Evolutionary conservation across 768 basidiomycete genomes (phyloP), one percentile per base, ranked within the genome.

Genomic region (Pleurotus tuber-regium): DNA sequence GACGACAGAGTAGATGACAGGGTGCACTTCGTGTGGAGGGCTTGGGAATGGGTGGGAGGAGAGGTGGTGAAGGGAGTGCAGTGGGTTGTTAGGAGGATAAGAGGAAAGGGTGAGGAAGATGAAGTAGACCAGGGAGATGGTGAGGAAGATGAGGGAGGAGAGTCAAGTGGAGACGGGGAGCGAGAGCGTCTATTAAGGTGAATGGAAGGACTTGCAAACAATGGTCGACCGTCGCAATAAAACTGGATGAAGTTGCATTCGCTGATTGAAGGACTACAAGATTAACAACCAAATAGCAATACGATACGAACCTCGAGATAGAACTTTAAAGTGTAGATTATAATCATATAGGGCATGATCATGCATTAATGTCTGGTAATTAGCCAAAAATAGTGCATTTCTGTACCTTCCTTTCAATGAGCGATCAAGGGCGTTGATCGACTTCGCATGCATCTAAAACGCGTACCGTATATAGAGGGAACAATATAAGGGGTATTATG

Each of bases 1-100:
- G 61, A 63, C 7, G 89, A 89, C 51, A 71, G 84, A n/a, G 77
- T 90, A 23, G 73, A 83, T 41, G 60, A 69, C n/a, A 61, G 71
- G 21, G 9, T 47, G 23, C 65, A 65, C 48, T 47, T 42, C 11
- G 26, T 66, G 3, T 66, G 61, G 63, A 54, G 60, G 43, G 59
- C 51, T 16, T 54, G 54, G 25, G 55, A 59, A 18, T 63, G 59
- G 60, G 3, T 57, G 5, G 40, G 31, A 18, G 43, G 50, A 19
- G 52, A 43, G 16, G 28, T 58, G 0, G 46, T 59, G 14, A 26
- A 40, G 10, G 31, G 31, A 7, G 35, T 50, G 16, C 38, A 9
- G 21, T 11, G 25, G 25, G 23, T 30, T 33, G 9, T 36, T 14
- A 11, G 10, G 7, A 25, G 23, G 30, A 38, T n/a, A 38, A 9